Evolutionary conservation across 371 early-diverging fungal genomes (phyloP).

Genomic region (Mucor velutinosus): DNA sequence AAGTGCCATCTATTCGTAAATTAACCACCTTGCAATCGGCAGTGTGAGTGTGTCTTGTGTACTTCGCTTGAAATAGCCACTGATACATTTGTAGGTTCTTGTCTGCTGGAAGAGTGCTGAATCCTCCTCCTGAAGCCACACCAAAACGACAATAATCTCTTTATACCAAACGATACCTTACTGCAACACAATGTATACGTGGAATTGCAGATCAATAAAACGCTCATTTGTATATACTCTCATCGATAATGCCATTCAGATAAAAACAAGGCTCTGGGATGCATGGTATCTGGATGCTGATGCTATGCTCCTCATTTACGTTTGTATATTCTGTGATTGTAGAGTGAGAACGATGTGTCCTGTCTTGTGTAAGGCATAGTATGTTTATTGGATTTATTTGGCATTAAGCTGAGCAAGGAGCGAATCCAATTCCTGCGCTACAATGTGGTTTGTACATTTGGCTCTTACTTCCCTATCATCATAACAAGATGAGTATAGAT

Average conservation of each 20-base stretch:
- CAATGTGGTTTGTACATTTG: constrained; percentile 55
- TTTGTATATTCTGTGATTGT: no score
- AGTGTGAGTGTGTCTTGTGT: constrained; percentile 17
- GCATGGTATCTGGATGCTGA: not conserved
- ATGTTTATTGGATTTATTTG: constrained; percentile 24
- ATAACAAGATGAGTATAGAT: not conserved
- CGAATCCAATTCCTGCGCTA: constrained; percentile 56
- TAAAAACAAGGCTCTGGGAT: no score
- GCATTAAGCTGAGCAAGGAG: constrained; percentile 54
- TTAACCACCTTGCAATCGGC: constrained; percentile 30
- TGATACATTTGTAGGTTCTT: not conserved
- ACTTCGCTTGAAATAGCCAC: not conserved
- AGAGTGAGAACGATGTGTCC: no score
- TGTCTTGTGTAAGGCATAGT: no score
- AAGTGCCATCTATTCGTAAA: constrained; percentile 25
- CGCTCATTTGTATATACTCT: not conserved
- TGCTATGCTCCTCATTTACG: no score
- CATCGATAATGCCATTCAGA: no score
- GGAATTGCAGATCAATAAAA: no score
- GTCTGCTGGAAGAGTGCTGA: not conserved
- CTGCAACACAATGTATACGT: no score
- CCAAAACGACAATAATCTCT: no score
- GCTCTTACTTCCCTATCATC: constrained; percentile 49
- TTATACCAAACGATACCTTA: no score
- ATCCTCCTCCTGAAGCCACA: not conserved